A percentile compares a stretch with the other conserved stretches of the same genome.
Evolutionary conservation across 2,329 filamentous ascomycete genomes (phyloP).

Genomic region (Claviceps purpurea): DNA sequence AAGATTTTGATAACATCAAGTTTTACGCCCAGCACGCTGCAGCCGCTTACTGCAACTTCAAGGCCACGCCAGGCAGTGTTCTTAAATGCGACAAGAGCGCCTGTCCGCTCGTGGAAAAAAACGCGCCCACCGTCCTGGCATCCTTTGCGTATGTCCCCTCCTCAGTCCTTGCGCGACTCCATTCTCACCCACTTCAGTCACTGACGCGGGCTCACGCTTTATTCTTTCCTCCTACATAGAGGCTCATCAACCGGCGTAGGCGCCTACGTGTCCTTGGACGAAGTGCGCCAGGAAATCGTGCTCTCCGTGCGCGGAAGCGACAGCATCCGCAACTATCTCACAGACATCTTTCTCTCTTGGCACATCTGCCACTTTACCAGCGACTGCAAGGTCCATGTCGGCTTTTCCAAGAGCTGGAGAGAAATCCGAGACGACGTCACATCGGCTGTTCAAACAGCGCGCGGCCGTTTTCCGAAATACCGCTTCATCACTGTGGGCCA

Average conservation of each 20-base stretch:
- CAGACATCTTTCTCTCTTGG: conserved; percentile 29
- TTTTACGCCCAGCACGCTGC: conserved; percentile 39
- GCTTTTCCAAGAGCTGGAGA: conserved; percentile 46
- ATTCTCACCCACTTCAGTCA: not conserved
- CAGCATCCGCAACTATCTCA: conserved; percentile 48
- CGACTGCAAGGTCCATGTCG: conserved; percentile 40
- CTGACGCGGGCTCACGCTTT: conserved; percentile 2
- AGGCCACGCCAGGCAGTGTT: conserved; percentile 21
- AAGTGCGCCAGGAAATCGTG: conserved; percentile 38
- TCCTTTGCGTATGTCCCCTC: conserved; percentile 23
- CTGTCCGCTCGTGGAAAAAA: conserved; percentile 31
- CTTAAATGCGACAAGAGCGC: conserved; percentile 29
- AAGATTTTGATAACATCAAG: conserved; percentile 19
- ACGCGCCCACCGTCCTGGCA: conserved; percentile 29
- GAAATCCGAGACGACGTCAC: conserved; percentile 34
- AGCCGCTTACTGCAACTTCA: conserved; percentile 40
- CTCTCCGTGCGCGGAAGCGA: conserved; percentile 45
- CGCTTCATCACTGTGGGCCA: conserved; percentile 49
- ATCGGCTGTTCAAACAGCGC: conserved; percentile 29
- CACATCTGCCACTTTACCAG: conserved; percentile 15
- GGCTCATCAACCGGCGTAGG: conserved; percentile 29
- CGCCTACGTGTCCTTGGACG: conserved; percentile 39
- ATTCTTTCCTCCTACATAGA: conserved; percentile 12
- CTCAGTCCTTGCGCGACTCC: not conserved
- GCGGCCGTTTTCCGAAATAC: conserved; percentile 34